Evolutionary conservation across 257 asterid genomes (phyloP).

Genomic region (Solanum habrochaites): DNA sequence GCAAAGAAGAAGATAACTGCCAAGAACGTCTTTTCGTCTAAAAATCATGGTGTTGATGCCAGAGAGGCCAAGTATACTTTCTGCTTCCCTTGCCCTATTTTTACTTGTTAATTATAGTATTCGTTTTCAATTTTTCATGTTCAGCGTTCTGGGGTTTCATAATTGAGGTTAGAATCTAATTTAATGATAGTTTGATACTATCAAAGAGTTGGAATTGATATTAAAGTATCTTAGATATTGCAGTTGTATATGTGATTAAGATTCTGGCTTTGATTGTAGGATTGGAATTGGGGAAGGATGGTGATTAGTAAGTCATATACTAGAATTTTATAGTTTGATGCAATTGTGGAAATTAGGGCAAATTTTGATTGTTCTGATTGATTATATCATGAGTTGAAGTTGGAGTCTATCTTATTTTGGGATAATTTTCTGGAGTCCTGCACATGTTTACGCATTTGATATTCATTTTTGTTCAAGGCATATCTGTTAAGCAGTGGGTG

Average conservation of each 20-base stretch:
- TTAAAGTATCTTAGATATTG: not conserved
- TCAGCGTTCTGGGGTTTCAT: not conserved
- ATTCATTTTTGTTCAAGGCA: not conserved
- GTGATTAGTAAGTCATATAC: not conserved
- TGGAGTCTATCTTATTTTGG: not conserved
- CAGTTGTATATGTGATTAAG: not conserved
- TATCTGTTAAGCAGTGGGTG: not conserved
- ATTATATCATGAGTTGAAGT: not conserved
- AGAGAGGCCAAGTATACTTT: slow-evolving; percentile 67
- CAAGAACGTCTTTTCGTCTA: slow-evolving; percentile 39
- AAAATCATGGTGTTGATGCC: slow-evolving; percentile 73
- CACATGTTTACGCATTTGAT: not conserved
- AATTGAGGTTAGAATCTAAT: not conserved
- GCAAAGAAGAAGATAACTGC: slow-evolving; percentile 60
- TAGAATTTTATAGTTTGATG: not conserved
- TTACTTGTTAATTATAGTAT: not conserved
- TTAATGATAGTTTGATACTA: not conserved
- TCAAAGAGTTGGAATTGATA: not conserved
- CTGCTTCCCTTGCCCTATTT: not conserved
- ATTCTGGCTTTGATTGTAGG: not conserved
- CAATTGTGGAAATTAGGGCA: not conserved
- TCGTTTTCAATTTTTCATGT: not conserved
- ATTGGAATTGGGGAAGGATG: not conserved
- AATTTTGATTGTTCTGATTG: not conserved
- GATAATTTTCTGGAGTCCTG: not conserved